phyloP scores from a whole-genome alignment of 768 basidiomycete species.

The Dictyophora rubrovolvata region DNA sequence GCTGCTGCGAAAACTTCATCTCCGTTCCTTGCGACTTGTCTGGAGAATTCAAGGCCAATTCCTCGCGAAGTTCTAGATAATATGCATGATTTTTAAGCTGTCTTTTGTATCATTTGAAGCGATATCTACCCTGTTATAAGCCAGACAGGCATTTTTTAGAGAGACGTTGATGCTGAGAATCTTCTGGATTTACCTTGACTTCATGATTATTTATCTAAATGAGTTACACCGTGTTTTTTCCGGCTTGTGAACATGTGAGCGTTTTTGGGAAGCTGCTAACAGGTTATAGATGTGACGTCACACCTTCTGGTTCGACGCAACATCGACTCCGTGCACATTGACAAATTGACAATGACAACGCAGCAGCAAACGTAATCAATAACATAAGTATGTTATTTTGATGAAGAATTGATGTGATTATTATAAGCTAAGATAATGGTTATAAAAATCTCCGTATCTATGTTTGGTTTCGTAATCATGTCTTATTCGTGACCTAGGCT shows the following conservation, averaged over 20 bases:
- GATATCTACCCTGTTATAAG: background rate
- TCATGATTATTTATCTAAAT: background rate
- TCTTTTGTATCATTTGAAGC: background rate
- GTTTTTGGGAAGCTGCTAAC: background rate
- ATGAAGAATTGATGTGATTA: too few species aligned
- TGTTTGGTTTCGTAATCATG: too few species aligned
- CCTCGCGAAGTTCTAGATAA: conserved; percentile 14
- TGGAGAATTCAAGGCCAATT: conserved; percentile 14
- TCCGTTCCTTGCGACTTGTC: conserved; percentile 11
- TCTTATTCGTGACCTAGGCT: too few species aligned
- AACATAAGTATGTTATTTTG: too few species aligned
- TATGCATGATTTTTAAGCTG: background rate
- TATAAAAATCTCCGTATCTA: too few species aligned
- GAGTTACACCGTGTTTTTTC: background rate
- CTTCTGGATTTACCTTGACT: background rate
- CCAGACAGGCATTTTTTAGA: background rate
- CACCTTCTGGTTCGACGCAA: background rate
- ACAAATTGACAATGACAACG: too few species aligned
- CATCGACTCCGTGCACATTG: too few species aligned
- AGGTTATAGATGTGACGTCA: background rate
- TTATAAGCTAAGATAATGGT: too few species aligned
- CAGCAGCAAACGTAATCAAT: too few species aligned
- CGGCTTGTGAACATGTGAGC: background rate
- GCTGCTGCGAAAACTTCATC: conserved; percentile 20
- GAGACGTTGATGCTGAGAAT: background rate